Evolutionary conservation across 805 yeast genomes (phyloP).

Genomic region (Cyberlindnera galapagoensis): DNA sequence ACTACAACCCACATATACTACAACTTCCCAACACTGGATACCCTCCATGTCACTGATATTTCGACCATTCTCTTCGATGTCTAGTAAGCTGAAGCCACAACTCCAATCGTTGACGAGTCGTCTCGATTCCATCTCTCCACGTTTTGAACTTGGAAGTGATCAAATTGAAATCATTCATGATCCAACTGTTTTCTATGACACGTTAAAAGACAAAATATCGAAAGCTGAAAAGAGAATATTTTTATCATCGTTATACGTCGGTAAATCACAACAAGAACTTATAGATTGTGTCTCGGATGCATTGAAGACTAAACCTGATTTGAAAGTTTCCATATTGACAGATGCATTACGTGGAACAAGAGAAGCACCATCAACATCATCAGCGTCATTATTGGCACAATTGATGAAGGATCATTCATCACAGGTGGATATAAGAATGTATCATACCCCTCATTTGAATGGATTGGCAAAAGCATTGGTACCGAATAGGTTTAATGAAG

Average conservation of each 20-base stretch:
- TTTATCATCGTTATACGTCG: constrained; percentile 80
- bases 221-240: constrained; percentile 63
- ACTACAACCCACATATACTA: constrained; percentile 2
- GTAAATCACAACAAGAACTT: constrained; percentile 74
- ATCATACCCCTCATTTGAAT: constrained; percentile 79
- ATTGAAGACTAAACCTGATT: constrained; percentile 46
- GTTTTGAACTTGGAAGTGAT: constrained; percentile 50
- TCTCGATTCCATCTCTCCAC: constrained; percentile 58
- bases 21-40: constrained; percentile 3
- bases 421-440: constrained; percentile 75
- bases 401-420: constrained; percentile 58
- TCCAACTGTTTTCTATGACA: constrained; percentile 69
- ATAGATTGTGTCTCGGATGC: constrained; percentile 58
- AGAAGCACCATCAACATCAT: constrained; percentile 74
- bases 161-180: constrained; percentile 55
- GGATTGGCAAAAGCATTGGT: constrained; percentile 59
- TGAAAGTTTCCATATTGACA: constrained; percentile 66
- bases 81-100: too few species aligned
- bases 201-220: constrained; percentile 55
- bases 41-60: too few species aligned
- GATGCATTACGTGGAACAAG: constrained; percentile 92
- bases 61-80: too few species aligned
- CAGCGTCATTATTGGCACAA: constrained; percentile 68
- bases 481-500: constrained; percentile 86
- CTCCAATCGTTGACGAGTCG: constrained; percentile 39